Percentiles rank a stretch among this genome's conserved stretches.
Conservation (phyloP, 768 basidiomycete species). For the Sporobolomyces pararoseus region DNA sequence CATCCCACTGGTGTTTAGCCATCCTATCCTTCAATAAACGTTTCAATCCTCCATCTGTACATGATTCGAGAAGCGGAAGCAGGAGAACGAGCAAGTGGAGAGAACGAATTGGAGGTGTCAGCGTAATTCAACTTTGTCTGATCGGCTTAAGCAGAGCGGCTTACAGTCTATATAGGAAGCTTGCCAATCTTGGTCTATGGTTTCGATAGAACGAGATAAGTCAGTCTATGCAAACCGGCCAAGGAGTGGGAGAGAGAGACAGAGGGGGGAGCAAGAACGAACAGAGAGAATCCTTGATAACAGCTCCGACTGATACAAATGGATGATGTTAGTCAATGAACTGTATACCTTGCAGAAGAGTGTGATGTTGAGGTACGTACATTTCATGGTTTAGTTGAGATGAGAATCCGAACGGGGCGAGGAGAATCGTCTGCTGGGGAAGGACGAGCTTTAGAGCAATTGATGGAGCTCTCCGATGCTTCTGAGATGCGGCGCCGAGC, state of each 20-base stretch:
- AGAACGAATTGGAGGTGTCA: neutral
- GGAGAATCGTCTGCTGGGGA: too few species aligned
- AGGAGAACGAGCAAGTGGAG: neutral
- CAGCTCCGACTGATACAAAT: constrained; percentile 30
- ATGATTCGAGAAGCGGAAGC: too few species aligned
- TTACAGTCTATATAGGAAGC: constrained; percentile 39
- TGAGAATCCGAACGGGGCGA: neutral
- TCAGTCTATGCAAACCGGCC: too few species aligned
- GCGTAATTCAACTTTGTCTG: too few species aligned
- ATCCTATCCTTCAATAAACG: constrained; percentile 73
- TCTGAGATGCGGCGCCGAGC: too few species aligned
- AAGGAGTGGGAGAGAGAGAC: neutral
- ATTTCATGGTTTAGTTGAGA: constrained; percentile 20
- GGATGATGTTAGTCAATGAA: neutral
- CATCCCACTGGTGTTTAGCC: constrained; percentile 58
- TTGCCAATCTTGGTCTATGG: constrained; percentile 39
- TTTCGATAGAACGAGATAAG: too few species aligned
- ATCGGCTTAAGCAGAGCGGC: neutral
- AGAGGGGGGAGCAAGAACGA: neutral
- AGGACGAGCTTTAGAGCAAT: too few species aligned
- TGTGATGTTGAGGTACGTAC: neutral
- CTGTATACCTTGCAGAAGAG: too few species aligned
- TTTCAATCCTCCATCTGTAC: constrained; percentile 67
- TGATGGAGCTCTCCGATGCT: too few species aligned
- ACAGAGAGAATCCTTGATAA: constrained; percentile 43